phyloP scores from a whole-genome alignment of 1,284 basidiomycete genomes.

The Pulchroboletus neoregius region DNA sequence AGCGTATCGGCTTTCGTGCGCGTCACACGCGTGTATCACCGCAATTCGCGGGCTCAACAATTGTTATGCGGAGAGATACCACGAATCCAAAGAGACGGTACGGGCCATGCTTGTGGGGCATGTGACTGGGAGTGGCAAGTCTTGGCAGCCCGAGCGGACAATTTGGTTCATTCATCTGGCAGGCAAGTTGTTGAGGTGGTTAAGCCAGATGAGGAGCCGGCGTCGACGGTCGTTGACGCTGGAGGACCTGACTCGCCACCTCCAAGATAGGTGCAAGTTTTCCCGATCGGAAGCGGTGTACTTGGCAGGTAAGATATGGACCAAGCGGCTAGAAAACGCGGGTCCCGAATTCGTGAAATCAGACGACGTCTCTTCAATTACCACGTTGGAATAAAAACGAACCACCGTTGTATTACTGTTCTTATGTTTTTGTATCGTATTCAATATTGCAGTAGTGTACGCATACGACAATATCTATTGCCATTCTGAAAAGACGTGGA shows the following conservation, averaged over 20 bases:
- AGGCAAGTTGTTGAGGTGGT: constrained; percentile 20
- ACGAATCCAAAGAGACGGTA: constrained; percentile 14
- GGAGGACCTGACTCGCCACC: constrained; percentile 21
- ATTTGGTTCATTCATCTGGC: constrained; percentile 27
- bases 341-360: constrained; percentile 27
- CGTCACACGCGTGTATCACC: constrained; percentile 25
- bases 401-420: neutral
- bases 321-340: constrained; percentile 15
- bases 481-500: too few species aligned
- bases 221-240: constrained; percentile 17
- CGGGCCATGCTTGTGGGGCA: too few species aligned
- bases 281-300: constrained; percentile 20
- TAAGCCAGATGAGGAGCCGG: constrained; percentile 12
- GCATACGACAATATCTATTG: too few species aligned
- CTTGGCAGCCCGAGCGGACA: constrained; percentile 19
- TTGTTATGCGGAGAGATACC: too few species aligned
- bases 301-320: constrained; percentile 27
- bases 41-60: constrained; percentile 12
- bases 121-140: too few species aligned
- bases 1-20: constrained; percentile 15
- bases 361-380: constrained; percentile 20
- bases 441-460: neutral
- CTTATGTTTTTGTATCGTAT: constrained; percentile 12
- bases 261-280: constrained; percentile 24
- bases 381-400: constrained; percentile 9